Conservation (phyloP, 1,284 basidiomycete species). For the Trametes sp. region DNA sequence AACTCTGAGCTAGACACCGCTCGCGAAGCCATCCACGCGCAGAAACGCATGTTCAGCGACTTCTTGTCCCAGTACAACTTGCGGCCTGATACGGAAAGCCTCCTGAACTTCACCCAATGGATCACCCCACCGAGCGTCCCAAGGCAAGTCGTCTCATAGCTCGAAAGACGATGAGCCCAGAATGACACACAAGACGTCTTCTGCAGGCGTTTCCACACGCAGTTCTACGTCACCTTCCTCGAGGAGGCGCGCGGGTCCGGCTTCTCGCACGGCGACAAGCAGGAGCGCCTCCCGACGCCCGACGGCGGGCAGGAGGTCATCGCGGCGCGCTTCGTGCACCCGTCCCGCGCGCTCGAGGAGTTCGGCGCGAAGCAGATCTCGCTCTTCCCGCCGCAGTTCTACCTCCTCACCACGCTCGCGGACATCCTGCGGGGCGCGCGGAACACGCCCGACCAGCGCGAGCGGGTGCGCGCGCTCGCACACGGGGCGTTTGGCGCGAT, state of each 20-base stretch:
- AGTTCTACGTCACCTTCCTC: conserved; percentile 72
- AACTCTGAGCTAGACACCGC: conserved; percentile 57
- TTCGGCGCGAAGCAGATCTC: conserved; percentile 57
- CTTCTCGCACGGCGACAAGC: conserved; percentile 59
- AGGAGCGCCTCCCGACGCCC: conserved; percentile 67
- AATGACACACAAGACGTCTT: not conserved
- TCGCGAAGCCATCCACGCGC: conserved; percentile 63
- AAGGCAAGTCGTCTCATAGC: conserved; percentile 48
- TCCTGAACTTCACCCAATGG: conserved; percentile 76
- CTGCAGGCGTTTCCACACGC: conserved; percentile 68
- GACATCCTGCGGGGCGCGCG: conserved; percentile 51
- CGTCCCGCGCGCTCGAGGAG: conserved; percentile 56
- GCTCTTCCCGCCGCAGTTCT: conserved; percentile 77
- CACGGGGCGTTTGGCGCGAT: conserved; percentile 62
- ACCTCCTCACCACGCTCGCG: conserved; percentile 66
- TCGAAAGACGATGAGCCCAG: not conserved
- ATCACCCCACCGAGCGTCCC: conserved; percentile 63
- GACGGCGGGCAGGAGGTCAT: conserved; percentile 76
- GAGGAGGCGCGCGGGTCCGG: conserved; percentile 50
- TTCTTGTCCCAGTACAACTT: conserved; percentile 60
- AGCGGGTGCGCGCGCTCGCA: conserved; percentile 56
- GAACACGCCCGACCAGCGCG: conserved; percentile 54
- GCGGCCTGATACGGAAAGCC: conserved; percentile 49
- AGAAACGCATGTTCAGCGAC: conserved; percentile 54
- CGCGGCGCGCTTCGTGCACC: conserved; percentile 67